Evolutionary conservation across 2,329 filamentous ascomycete genomes (phyloP), one percentile per base, ranked within the genome.

Genomic region (Penicillium expansum): DNA sequence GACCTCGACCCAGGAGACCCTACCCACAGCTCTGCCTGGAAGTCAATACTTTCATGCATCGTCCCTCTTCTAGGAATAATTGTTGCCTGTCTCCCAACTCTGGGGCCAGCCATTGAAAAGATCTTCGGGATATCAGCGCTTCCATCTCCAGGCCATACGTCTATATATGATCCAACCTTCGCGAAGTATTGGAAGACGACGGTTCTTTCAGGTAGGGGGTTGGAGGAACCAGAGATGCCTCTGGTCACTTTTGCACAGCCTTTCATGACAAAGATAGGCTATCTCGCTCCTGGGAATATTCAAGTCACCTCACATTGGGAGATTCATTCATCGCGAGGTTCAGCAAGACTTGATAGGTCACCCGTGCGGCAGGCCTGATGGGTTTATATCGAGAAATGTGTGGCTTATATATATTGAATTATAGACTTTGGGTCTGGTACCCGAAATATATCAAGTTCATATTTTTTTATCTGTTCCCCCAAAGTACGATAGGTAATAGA

Each of bases 261-360:
- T 41, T 41, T 52, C n/a, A 49, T 55, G 43, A 48, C 45, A 4
- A 66, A 61, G 42, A 62, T 61, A 20, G 51, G 57, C 29, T 57
- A 61, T 53, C 57, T 60, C 50, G 57, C 57, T 45, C 55, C 57
- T 5, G 64, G 61, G 5, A 56, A 60, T 44, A 66, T 66, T 35
- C 60, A 60, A 18, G 62, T 66, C 35, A 66, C 62, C 14, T 66
- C 62, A 3, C 57, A 66, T 35, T 66, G 64, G 64, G 64, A 66
- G 29, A 64, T 66, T 48, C 64, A 65, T 60, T 66, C 64, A 14
- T 48, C 64, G 20, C 54, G 64, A 9, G 63, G 64, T 38, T 66
- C 64, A 6, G 48, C 62, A 10, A 59, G 62, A 22, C 8, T 65
- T 14, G 62, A 64, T 39, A 59, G 47, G 38, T 55, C 62, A 45